Evolutionary conservation across 371 early-diverging fungal species (phyloP).

Genomic region (Lichtheimia hyalospora): DNA sequence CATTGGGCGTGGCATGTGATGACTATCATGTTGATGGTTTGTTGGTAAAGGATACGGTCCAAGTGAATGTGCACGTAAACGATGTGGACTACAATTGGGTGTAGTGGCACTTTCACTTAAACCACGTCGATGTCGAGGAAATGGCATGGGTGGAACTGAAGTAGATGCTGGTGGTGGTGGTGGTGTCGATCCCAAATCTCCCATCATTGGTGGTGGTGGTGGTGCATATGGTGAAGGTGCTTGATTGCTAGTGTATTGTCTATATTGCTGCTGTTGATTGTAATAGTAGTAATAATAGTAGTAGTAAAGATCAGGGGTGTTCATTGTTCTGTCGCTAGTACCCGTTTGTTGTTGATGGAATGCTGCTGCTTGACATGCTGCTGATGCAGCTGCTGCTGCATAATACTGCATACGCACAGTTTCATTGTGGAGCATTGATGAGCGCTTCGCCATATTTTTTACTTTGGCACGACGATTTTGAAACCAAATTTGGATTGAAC

Average conservation of each 20-base stretch:
- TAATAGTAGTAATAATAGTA: conserved; percentile 48
- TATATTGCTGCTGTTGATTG: conserved; percentile 33
- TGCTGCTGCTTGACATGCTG: conserved; percentile 42
- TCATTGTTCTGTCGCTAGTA: conserved; percentile 17
- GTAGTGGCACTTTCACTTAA: conserved; percentile 16
- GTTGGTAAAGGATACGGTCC: conserved; percentile 34
- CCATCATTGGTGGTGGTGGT: conserved; percentile 12
- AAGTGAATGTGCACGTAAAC: conserved; percentile 39
- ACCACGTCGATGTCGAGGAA: conserved; percentile 9
- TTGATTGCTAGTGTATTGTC: neutral
- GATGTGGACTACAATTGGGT: conserved; percentile 10
- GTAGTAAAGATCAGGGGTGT: conserved; percentile 30
- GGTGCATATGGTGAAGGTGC: conserved; percentile 17
- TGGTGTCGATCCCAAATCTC: conserved; percentile 3
- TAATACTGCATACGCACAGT: conserved; percentile 39
- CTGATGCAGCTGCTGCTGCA: conserved; percentile 42
- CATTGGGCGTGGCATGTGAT: conserved; percentile 1
- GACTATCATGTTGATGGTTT: conserved; percentile 1
- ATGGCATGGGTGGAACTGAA: conserved; percentile 16
- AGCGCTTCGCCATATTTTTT: conserved; percentile 67
- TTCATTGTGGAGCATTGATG: conserved; percentile 52
- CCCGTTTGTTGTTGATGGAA: conserved; percentile 29
- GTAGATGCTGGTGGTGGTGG: conserved; percentile 12
- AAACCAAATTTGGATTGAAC: conserved; percentile 97
- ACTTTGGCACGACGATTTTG: conserved; percentile 96